These are phyloP conservation scores for Chrysanthemum seticuspe DNA, from an alignment of 129 eudicot species.

Conservation along the genomic window DNA sequence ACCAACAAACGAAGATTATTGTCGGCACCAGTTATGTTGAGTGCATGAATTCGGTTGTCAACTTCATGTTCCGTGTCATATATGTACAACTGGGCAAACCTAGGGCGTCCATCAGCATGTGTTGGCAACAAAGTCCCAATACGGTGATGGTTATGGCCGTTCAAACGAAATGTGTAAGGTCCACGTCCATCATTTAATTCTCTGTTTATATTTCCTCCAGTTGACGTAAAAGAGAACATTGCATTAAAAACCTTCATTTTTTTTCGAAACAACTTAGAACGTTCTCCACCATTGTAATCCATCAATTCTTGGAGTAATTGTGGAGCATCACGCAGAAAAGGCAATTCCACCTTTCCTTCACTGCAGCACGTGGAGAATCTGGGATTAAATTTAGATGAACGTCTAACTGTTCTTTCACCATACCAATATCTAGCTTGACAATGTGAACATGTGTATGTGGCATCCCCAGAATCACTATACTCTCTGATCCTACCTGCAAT, in stretches of 20 bases:
- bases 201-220: too few relatives aligned
- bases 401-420: background rate
- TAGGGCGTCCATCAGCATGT: too few relatives aligned
- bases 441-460: background rate
- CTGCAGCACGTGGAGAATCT: conserved; percentile 4
- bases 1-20: background rate
- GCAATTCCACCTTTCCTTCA: conserved; percentile 4
- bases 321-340: background rate
- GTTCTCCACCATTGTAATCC: conserved; percentile 3
- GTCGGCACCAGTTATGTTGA: background rate
- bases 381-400: background rate
- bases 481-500: background rate
- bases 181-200: background rate
- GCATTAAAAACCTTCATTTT: background rate
- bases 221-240: background rate
- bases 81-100: too few relatives aligned
- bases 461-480: background rate
- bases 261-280: background rate
- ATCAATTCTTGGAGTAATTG: background rate
- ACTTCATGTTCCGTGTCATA: background rate
- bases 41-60: background rate
- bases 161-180: background rate
- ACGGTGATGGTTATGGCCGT: conserved; percentile 4
- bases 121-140: background rate
- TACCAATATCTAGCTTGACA: background rate